phyloP scores from a whole-genome alignment of 2,329 filamentous ascomycete genomes.

The Alternaria arborescens region DNA sequence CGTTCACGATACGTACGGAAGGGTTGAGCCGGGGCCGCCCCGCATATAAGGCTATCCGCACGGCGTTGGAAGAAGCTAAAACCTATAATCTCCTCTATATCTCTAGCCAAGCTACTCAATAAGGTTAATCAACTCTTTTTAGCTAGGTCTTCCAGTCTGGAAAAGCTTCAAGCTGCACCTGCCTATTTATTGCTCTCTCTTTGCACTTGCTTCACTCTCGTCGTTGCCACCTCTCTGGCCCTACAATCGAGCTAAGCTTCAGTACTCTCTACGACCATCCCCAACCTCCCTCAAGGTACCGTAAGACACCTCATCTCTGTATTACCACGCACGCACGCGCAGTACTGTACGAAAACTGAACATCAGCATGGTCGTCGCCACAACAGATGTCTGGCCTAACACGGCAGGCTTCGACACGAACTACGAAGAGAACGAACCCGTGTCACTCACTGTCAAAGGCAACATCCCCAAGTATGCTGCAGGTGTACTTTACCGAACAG shows the following conservation, averaged over 20 bases:
- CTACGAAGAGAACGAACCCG: conserved; percentile 70
- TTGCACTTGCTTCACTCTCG: conserved; percentile 1
- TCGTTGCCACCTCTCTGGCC: neutral
- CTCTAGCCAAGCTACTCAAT: neutral
- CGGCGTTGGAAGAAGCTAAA: neutral
- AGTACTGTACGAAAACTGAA: neutral
- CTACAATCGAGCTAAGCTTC: neutral
- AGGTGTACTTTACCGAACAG: conserved; percentile 72
- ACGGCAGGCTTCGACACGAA: conserved; percentile 66
- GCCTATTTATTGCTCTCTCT: neutral
- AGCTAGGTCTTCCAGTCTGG: neutral
- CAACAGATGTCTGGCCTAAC: conserved; percentile 42
- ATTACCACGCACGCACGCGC: neutral
- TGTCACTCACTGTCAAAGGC: conserved; percentile 71
- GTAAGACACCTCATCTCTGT: neutral
- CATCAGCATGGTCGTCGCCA: conserved; percentile 15
- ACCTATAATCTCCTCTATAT: neutral
- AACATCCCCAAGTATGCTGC: conserved; percentile 75
- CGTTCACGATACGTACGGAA: neutral
- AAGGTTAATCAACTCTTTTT: neutral
- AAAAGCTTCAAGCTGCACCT: neutral
- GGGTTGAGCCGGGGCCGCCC: neutral
- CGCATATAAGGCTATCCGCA: neutral
- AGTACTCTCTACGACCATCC: neutral
- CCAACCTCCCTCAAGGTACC: neutral